These are phyloP conservation scores for Lasiodiplodia theobromae DNA, from an alignment of 2,329 filamentous ascomycete genomes.

Conservation along the genomic window DNA sequence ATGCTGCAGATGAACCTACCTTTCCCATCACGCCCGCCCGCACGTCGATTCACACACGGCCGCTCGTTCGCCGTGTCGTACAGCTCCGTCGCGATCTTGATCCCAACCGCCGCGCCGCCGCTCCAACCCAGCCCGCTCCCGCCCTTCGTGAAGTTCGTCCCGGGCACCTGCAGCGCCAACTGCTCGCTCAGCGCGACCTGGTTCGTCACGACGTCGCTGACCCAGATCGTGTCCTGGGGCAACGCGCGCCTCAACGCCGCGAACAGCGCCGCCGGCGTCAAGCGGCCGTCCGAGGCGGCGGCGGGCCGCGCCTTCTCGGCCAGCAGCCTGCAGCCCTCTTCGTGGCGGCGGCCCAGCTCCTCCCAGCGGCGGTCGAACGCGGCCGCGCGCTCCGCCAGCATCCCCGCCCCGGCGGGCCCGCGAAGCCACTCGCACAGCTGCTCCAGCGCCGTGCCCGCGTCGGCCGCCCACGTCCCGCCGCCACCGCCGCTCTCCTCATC, in stretches of 20 bases:
- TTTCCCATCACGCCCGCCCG: conserved; percentile 37
- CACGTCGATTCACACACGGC: conserved; percentile 47
- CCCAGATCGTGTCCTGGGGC: conserved; percentile 35
- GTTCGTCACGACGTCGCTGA: conserved; percentile 21
- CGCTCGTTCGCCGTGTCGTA: conserved; percentile 42
- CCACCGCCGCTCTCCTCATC: conserved; percentile 50
- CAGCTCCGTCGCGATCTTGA: conserved; percentile 31
- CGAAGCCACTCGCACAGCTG: conserved; percentile 37
- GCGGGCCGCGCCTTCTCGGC: not conserved
- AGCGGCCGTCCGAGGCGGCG: not conserved
- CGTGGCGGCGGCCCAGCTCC: not conserved
- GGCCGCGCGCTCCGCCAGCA: not conserved
- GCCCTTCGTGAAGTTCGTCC: conserved; percentile 32
- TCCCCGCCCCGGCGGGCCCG: not conserved
- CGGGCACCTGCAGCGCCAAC: conserved; percentile 13
- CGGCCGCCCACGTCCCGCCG: conserved; percentile 65
- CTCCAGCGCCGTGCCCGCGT: conserved; percentile 60
- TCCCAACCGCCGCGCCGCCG: conserved; percentile 34
- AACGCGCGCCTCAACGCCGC: conserved; percentile 34
- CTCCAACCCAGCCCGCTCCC: conserved; percentile 36
- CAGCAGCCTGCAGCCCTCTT: not conserved
- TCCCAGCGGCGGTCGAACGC: not conserved
- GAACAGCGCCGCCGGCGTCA: conserved; percentile 28
- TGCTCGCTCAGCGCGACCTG: conserved; percentile 4
- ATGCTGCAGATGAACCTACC: conserved; percentile 57